Percentiles rank a stretch among this genome's conserved stretches.
Evolutionary conservation across 2,329 filamentous ascomycete species (phyloP).

Genomic region (Seiridium unicorne): DNA sequence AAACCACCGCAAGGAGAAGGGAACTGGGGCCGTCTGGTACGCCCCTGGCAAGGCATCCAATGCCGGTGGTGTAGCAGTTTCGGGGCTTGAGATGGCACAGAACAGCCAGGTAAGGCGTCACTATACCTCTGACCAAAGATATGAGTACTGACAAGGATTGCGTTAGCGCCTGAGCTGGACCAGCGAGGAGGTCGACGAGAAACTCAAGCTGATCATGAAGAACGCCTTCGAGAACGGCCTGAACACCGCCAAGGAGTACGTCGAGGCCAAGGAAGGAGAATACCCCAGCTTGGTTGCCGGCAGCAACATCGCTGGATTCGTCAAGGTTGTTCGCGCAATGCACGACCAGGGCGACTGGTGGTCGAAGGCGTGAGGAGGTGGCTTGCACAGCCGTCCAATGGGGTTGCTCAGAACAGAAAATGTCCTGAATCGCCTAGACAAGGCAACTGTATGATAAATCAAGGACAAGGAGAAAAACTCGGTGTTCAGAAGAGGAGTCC

Average conservation of each 20-base stretch:
- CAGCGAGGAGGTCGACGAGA: slow-evolving; percentile 82
- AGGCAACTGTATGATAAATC: neutral
- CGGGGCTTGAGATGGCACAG: slow-evolving; percentile 98
- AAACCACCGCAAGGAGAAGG: slow-evolving; percentile 69
- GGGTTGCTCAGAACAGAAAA: too few species aligned
- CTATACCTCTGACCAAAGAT: neutral
- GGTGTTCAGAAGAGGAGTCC: neutral
- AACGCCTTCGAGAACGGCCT: slow-evolving; percentile 87
- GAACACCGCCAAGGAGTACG: slow-evolving; percentile 85
- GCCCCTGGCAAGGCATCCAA: slow-evolving; percentile 96
- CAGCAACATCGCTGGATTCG: slow-evolving; percentile 96
- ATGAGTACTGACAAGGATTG: neutral
- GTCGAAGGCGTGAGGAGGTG: slow-evolving; percentile 19
- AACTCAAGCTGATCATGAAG: slow-evolving; percentile 95
- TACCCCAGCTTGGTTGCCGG: slow-evolving; percentile 89
- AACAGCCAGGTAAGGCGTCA: slow-evolving; percentile 60
- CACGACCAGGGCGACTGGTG: slow-evolving; percentile 96
- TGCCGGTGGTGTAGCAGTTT: slow-evolving; percentile 95
- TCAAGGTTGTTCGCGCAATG: slow-evolving; percentile 95
- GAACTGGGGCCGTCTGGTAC: slow-evolving; percentile 79
- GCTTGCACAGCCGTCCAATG: neutral
- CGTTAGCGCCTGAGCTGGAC: slow-evolving; percentile 76
- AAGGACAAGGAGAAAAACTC: neutral
- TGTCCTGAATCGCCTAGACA: neutral
- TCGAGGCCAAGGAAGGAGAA: slow-evolving; percentile 74